phyloP scores from a whole-genome alignment of 495 filamentous ascomycete species.

The Aspergillus taichungensis region DNA sequence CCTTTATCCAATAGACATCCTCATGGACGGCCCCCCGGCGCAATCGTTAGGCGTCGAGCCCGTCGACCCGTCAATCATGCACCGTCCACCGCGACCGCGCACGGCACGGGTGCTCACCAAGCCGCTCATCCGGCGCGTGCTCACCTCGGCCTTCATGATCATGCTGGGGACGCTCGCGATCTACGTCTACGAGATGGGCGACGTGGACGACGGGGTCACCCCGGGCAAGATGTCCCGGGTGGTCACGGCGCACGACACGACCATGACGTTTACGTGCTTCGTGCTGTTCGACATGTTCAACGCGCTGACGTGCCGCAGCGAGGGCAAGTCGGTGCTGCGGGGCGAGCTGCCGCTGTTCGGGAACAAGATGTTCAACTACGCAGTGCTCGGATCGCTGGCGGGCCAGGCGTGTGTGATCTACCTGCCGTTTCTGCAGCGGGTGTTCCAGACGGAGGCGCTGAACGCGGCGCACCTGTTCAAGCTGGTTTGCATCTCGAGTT shows the following conservation, averaged over 20 bases:
- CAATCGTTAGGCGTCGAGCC: constrained; percentile 95
- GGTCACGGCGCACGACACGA: constrained; percentile 89
- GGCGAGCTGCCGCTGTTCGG: constrained; percentile 75
- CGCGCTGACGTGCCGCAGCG: constrained; percentile 84
- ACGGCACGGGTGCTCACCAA: constrained; percentile 80
- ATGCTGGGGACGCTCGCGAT: constrained; percentile 85
- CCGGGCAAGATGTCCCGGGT: constrained; percentile 41
- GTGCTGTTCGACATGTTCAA: constrained; percentile 99
- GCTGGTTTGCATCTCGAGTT: constrained; percentile 66
- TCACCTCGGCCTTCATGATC: constrained; percentile 82
- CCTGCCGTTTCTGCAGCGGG: constrained; percentile 80
- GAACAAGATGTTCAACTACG: constrained; percentile 94
- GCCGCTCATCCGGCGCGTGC: constrained; percentile 69
- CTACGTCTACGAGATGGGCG: constrained; percentile 84
- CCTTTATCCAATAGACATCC: constrained; percentile 61
- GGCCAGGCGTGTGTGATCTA: constrained; percentile 90
- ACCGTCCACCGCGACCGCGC: constrained; percentile 74
- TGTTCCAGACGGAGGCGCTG: constrained; percentile 92
- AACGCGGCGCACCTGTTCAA: constrained; percentile 60
- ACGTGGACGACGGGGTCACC: constrained; percentile 32
- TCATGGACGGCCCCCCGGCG: constrained; percentile 97
- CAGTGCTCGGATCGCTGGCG: constrained; percentile 70
- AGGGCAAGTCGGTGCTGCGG: constrained; percentile 76
- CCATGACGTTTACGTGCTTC: constrained; percentile 98
- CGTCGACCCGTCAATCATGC: constrained; percentile 92